phyloP scores from a whole-genome alignment of 345 rosid species.

The Eucalyptus pauciflora region DNA sequence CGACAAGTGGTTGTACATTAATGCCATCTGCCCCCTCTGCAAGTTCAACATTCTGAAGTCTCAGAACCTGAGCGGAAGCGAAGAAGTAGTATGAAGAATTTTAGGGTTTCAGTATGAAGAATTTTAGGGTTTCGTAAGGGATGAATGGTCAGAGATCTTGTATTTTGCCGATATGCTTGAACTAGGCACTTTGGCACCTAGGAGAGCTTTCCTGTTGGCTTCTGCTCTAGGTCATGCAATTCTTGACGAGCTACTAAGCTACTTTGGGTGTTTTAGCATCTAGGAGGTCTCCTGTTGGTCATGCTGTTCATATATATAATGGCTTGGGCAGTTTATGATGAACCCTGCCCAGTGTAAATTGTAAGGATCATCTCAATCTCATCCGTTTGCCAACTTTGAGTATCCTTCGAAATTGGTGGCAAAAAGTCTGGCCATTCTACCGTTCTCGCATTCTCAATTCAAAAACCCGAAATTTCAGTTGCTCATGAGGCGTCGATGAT shows the following conservation, averaged over 20 bases:
- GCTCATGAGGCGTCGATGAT: background rate
- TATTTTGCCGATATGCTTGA: background rate
- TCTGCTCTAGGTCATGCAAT: background rate
- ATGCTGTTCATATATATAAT: background rate
- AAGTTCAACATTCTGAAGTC: conserved; percentile 66
- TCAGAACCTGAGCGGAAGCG: conserved; percentile 15
- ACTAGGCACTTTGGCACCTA: background rate
- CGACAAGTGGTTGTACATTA: conserved; percentile 75
- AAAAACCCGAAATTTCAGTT: background rate
- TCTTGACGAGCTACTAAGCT: background rate
- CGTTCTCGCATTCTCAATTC: background rate
- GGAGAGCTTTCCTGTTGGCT: background rate
- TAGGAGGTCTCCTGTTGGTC: background rate
- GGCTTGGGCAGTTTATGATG: background rate
- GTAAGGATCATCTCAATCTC: background rate
- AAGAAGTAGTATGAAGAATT: conserved; percentile 11
- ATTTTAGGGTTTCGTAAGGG: background rate
- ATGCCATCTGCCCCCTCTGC: conserved; percentile 86
- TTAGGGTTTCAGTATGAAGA: conserved; percentile 4
- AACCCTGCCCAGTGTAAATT: background rate
- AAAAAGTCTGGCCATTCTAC: background rate
- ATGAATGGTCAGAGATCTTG: background rate
- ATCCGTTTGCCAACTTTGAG: background rate
- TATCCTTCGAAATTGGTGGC: background rate
- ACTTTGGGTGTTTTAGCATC: background rate